phyloP scores from a whole-genome alignment of 495 filamentous ascomycete genomes.

The Neurospora cerealis region DNA sequence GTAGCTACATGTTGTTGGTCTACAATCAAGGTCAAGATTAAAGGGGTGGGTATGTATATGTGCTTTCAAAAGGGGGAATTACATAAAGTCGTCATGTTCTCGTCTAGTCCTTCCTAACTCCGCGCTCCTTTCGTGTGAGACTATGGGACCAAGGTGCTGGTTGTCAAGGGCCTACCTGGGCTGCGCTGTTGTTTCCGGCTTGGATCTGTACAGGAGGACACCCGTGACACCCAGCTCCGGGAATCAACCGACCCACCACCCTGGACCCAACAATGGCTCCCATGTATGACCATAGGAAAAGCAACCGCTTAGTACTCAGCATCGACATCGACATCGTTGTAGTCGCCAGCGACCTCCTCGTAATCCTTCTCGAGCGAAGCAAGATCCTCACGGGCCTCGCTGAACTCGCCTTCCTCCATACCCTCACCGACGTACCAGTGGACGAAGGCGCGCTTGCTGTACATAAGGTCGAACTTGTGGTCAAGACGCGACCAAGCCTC shows the following conservation, averaged over 20 bases:
- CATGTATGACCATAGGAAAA: not conserved
- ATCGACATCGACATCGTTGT: constrained; percentile 54
- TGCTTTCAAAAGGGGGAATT: not conserved
- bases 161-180: not conserved
- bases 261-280: not conserved
- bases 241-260: not conserved
- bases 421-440: constrained; percentile 95
- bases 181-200: not conserved
- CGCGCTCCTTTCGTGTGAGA: not conserved
- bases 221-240: not conserved
- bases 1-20: not conserved
- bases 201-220: not conserved
- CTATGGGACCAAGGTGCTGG: not conserved
- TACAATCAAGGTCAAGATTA: not conserved
- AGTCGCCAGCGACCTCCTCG: constrained; percentile 79
- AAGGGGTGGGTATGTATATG: not conserved
- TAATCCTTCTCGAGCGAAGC: constrained; percentile 88
- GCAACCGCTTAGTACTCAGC: constrained; percentile 55
- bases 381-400: constrained; percentile 81
- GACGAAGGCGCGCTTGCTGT: constrained; percentile 89
- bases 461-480: constrained; percentile 96
- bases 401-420: constrained; percentile 94
- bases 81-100: not conserved
- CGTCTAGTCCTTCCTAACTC: not conserved
- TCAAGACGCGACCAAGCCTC: constrained; percentile 85